Evolutionary conservation across 805 yeast genomes (phyloP).

Genomic region (Myxozyma kluyveri): DNA sequence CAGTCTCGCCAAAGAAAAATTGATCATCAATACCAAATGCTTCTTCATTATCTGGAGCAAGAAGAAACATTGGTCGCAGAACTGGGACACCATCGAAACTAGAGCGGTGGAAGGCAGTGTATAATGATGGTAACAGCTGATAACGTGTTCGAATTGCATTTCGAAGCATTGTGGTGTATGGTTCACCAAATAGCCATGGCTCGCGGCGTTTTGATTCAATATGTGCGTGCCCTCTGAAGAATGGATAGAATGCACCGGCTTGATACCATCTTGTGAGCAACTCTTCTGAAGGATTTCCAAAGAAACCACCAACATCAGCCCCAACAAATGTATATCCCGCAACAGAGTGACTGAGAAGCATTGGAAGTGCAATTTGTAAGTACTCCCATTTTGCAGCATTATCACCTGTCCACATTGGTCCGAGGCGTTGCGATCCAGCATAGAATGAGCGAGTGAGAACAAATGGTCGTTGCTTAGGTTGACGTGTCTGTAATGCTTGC

Average conservation of each 20-base stretch:
- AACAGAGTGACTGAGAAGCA: constrained; percentile 76
- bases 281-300: constrained; percentile 82
- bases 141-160: constrained; percentile 75
- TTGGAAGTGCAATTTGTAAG: constrained; percentile 74
- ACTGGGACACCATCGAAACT: constrained; percentile 65
- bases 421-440: constrained; percentile 86
- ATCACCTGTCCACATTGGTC: constrained; percentile 98
- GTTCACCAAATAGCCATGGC: constrained; percentile 83
- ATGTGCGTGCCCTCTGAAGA: constrained; percentile 95
- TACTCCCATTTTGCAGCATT: constrained; percentile 92
- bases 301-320: constrained; percentile 96
- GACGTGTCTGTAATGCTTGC: constrained; percentile 57
- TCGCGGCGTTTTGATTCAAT: constrained; percentile 89
- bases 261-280: constrained; percentile 91
- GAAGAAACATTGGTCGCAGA: constrained; percentile 38
- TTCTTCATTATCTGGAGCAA: constrained; percentile 40
- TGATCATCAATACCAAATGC: constrained; percentile 71
- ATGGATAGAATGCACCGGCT: constrained; percentile 93
- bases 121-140: constrained; percentile 69
- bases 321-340: constrained; percentile 92
- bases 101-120: constrained; percentile 72
- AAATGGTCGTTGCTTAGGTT: constrained; percentile 64
- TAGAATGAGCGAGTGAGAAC: constrained; percentile 80
- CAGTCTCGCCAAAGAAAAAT: constrained; percentile 71
- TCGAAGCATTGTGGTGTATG: constrained; percentile 61